Conservation (phyloP, 2,329 filamentous ascomycete species). For the Acephala macrosclerotiorum region DNA sequence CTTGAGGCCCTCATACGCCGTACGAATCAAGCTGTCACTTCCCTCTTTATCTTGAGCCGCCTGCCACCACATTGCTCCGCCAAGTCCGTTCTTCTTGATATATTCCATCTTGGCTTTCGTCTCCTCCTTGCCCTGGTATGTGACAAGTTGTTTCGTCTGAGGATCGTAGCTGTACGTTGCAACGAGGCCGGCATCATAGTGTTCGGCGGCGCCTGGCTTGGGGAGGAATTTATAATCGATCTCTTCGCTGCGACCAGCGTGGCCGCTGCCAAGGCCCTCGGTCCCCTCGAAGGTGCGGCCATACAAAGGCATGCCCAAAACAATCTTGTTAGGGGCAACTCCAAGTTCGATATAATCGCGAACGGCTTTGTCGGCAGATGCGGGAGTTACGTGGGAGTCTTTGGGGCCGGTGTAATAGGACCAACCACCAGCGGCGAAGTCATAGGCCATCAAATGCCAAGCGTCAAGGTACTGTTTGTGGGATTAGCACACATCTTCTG, state of each 20-base stretch:
- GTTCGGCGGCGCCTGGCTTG: conserved; percentile 61
- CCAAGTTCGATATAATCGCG: conserved; percentile 69
- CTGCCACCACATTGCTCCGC: conserved; percentile 89
- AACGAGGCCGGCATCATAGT: conserved; percentile 62
- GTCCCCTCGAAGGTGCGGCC: conserved; percentile 75
- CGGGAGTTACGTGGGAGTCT: conserved; percentile 67
- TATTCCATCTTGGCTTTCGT: conserved; percentile 70
- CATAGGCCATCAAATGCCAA: conserved; percentile 74
- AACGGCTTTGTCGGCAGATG: conserved; percentile 71
- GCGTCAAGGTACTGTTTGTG: conserved; percentile 53
- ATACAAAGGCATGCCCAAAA: conserved; percentile 84
- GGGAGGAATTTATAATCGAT: conserved; percentile 80
- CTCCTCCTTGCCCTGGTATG: conserved; percentile 72
- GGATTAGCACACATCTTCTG: too few species aligned
- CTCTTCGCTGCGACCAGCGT: conserved; percentile 76
- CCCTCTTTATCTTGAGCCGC: conserved; percentile 72
- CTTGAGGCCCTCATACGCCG: conserved; percentile 64
- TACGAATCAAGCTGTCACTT: conserved; percentile 71
- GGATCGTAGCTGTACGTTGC: conserved; percentile 77
- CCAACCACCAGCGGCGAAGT: conserved; percentile 75
- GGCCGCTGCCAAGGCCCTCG: conserved; percentile 70
- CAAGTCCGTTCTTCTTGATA: conserved; percentile 67
- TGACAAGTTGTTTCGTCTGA: conserved; percentile 66
- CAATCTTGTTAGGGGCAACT: conserved; percentile 71
- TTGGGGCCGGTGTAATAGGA: conserved; percentile 63